phyloP scores from a whole-genome alignment of 2,329 filamentous ascomycete genomes.

The Aspergillus felis region DNA sequence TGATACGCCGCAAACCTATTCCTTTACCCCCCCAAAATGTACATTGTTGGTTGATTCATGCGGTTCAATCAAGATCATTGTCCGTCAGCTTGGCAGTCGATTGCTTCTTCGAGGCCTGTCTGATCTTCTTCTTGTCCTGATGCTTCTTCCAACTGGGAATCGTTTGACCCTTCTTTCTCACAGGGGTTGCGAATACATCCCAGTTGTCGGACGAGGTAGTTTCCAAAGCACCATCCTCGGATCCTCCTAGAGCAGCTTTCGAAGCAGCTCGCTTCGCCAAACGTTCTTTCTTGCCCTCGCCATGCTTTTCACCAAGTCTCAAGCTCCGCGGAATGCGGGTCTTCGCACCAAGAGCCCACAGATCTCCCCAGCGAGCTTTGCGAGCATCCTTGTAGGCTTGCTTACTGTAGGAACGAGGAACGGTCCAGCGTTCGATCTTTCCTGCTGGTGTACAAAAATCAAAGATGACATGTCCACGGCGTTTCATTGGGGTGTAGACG shows the following conservation, averaged over 20 bases:
- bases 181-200: constrained; percentile 14
- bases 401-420: constrained; percentile 74
- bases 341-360: constrained; percentile 95
- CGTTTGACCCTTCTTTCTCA: constrained; percentile 31
- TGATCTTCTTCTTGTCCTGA: constrained; percentile 40
- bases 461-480: constrained; percentile 79
- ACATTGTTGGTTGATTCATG: constrained; percentile 1
- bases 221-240: constrained; percentile 17
- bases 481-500: constrained; percentile 78
- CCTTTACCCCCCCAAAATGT: constrained; percentile 1
- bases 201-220: neutral
- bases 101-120: constrained; percentile 40
- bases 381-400: constrained; percentile 88
- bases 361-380: constrained; percentile 85
- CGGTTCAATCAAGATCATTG: neutral
- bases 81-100: constrained; percentile 4
- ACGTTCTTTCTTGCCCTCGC: constrained; percentile 38
- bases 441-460: constrained; percentile 87
- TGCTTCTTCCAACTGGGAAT: constrained; percentile 43
- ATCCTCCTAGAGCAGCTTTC: constrained; percentile 21
- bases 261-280: constrained; percentile 35
- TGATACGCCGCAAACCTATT: constrained; percentile 2
- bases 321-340: constrained; percentile 63
- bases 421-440: constrained; percentile 86
- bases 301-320: constrained; percentile 53